Percentiles rank a stretch among this genome's conserved stretches.
These are phyloP conservation scores for Ambrosia hybrid DNA, from an alignment of 140 eudicot genomes.

Conservation along the genomic window DNA sequence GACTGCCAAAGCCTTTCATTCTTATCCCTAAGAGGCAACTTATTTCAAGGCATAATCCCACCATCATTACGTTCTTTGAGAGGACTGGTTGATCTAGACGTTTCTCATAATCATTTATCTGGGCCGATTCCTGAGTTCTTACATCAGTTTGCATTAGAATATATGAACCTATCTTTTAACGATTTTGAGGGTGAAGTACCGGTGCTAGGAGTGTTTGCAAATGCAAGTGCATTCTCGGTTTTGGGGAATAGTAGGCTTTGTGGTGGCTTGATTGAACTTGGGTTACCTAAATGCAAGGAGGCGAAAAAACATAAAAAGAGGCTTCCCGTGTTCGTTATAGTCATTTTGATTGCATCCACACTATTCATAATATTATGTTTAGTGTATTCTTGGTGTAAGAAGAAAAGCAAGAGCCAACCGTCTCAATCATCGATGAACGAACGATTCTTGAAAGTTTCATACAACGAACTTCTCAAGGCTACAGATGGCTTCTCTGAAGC, in stretches of 20 bases:
- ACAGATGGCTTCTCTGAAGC: not conserved
- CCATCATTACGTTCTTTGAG: not conserved
- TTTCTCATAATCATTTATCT: not conserved
- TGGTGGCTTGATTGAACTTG: conserved; percentile 7
- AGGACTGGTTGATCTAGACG: not conserved
- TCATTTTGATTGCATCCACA: not conserved
- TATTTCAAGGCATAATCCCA: not conserved
- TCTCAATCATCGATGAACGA: not conserved
- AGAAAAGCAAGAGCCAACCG: not conserved
- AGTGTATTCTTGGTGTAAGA: not conserved
- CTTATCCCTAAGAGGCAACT: not conserved
- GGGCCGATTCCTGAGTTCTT: not conserved
- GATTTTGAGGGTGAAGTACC: conserved; percentile 1
- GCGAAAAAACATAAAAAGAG: not conserved
- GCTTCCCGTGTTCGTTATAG: not conserved
- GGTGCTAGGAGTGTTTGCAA: not conserved
- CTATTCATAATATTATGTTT: not conserved
- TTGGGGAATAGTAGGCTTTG: conserved; percentile 4
- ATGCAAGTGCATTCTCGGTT: not conserved
- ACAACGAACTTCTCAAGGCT: not conserved
- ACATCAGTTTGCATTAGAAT: not conserved
- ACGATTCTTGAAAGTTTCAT: not conserved
- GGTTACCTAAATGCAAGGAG: not conserved
- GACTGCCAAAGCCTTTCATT: not conserved
- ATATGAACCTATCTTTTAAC: not conserved